phyloP scores from a whole-genome alignment of 306 rosid genomes.

The Neltuma alba region DNA sequence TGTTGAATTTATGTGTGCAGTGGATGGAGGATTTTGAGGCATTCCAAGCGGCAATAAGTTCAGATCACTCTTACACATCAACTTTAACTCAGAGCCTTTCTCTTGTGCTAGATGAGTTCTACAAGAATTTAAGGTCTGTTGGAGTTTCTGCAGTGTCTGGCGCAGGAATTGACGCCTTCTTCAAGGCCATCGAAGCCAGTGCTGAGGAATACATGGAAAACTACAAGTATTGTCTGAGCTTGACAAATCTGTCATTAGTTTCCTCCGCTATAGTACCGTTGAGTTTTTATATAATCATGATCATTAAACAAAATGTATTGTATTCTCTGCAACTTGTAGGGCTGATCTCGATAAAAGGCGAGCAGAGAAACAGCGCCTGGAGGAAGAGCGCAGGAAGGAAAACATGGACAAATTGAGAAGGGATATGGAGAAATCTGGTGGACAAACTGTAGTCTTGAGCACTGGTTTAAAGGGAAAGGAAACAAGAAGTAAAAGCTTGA shows the following conservation, averaged over 20 bases:
- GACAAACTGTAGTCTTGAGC: constrained; percentile 75
- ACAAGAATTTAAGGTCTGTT: constrained; percentile 72
- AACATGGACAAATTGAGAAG: constrained; percentile 73
- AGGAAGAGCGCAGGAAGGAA: constrained; percentile 75
- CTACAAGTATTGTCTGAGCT: constrained; percentile 56
- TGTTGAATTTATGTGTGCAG: constrained; percentile 47
- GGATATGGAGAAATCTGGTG: constrained; percentile 72
- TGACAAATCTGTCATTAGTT: neutral
- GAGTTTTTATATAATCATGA: neutral
- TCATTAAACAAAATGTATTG: constrained; percentile 13
- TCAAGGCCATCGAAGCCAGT: constrained; percentile 70
- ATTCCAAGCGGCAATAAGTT: constrained; percentile 68
- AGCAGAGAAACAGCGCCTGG: constrained; percentile 74
- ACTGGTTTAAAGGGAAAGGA: constrained; percentile 69
- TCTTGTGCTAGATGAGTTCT: constrained; percentile 82
- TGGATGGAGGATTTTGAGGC: constrained; percentile 95
- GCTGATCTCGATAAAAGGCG: constrained; percentile 83
- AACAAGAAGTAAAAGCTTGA: constrained; percentile 39
- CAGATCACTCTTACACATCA: constrained; percentile 63
- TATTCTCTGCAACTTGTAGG: constrained; percentile 43
- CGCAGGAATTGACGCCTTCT: constrained; percentile 76
- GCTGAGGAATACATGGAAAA: constrained; percentile 78
- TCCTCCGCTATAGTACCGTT: neutral
- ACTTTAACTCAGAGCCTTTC: constrained; percentile 72
- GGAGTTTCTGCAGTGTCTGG: constrained; percentile 89